Conservation (phyloP, 2,329 filamentous ascomycete species). For the Aureobasidium sp. region DNA sequence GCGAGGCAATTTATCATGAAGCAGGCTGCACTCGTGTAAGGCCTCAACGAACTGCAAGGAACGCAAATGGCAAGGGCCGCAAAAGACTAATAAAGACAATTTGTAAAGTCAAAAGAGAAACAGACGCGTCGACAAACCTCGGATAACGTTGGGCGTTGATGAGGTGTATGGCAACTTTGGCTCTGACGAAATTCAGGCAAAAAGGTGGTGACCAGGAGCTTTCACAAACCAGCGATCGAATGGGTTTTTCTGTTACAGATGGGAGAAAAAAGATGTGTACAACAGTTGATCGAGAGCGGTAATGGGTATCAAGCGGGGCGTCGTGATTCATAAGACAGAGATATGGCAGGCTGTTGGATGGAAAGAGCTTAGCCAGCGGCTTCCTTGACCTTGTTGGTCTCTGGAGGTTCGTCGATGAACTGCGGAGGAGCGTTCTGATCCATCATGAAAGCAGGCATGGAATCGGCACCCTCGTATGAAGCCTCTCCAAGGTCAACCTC, state of each 20-base stretch:
- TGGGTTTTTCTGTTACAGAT: too few relatives aligned
- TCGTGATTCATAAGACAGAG: conserved; percentile 6
- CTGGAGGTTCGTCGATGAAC: conserved; percentile 87
- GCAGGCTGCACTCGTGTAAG: neutral
- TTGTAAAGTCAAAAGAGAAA: neutral
- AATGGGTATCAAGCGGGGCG: conserved; percentile 3
- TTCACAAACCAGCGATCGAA: neutral
- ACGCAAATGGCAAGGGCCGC: neutral
- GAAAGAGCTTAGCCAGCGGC: conserved; percentile 43
- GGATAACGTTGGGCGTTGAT: neutral
- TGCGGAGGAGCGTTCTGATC: conserved; percentile 71
- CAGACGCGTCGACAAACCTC: neutral
- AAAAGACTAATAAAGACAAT: neutral
- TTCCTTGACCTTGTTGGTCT: conserved; percentile 71
- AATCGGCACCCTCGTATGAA: conserved; percentile 38
- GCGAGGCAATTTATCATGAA: neutral
- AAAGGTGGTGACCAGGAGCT: neutral
- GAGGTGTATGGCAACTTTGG: neutral
- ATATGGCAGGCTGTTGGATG: neutral
- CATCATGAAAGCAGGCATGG: conserved; percentile 73
- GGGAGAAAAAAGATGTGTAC: neutral
- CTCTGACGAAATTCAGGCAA: neutral
- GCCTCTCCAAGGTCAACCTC: conserved; percentile 81
- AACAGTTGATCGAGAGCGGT: neutral
- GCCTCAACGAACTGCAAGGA: neutral